These are phyloP conservation scores for Ceratocystiopsis brevicomis DNA, from an alignment of 2,329 filamentous ascomycete species.

Conservation along the genomic window DNA sequence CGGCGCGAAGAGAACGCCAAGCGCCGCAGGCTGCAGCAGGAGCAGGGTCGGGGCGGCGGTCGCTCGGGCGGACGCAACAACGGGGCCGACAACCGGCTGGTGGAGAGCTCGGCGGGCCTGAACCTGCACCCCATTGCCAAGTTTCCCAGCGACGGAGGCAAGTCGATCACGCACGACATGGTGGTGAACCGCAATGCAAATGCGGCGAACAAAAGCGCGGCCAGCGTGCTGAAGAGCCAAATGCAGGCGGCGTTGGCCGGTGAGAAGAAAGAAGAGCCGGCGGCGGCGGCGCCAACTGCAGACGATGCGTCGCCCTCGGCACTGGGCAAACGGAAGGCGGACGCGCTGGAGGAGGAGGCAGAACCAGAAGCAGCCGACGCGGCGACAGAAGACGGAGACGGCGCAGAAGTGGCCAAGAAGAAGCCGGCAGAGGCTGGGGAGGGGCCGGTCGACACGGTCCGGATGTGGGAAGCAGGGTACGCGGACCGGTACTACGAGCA, in stretches of 20 bases:
- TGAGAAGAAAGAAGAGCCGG: constrained; percentile 13
- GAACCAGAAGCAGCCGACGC: constrained; percentile 34
- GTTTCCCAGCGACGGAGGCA: constrained; percentile 33
- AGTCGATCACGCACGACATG: constrained; percentile 66
- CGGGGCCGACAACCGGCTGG: constrained; percentile 8
- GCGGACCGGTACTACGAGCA: constrained; percentile 91
- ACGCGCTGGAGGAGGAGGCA: constrained; percentile 47
- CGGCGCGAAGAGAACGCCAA: constrained; percentile 63
- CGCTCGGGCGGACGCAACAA: not conserved
- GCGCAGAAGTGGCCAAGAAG: constrained; percentile 14
- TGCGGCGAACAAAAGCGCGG: constrained; percentile 82
- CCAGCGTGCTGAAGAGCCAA: constrained; percentile 67
- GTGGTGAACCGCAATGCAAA: constrained; percentile 64
- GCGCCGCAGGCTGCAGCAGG: constrained; percentile 57
- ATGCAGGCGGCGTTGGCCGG: constrained; percentile 52
- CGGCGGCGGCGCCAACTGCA: constrained; percentile 6
- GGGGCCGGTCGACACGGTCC: constrained; percentile 59
- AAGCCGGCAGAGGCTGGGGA: constrained; percentile 35
- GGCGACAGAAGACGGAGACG: constrained; percentile 36
- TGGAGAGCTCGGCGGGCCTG: constrained; percentile 7
- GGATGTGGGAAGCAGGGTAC: constrained; percentile 90
- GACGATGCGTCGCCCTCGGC: constrained; percentile 7
- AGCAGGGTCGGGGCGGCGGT: constrained; percentile 18
- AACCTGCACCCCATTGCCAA: constrained; percentile 22
- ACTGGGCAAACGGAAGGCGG: constrained; percentile 53